Percentiles rank a stretch among this genome's conserved stretches.
Conservation (phyloP, 345 rosid genomes). For the Euphorbia peplus region DNA sequence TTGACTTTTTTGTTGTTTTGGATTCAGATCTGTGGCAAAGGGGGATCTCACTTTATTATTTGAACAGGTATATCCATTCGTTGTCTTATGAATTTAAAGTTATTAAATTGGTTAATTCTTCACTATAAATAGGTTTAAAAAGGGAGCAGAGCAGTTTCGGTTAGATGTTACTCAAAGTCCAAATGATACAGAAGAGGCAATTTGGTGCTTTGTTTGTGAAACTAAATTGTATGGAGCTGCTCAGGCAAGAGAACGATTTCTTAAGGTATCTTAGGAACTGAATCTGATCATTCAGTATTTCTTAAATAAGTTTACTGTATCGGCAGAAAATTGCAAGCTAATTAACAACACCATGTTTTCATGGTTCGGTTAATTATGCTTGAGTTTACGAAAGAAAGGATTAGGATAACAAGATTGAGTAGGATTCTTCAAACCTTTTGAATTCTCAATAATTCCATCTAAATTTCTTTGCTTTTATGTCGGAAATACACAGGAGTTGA, state of each 20-base stretch:
- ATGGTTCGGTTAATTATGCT: no score
- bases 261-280: no score
- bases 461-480: no score
- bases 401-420: no score
- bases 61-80: conserved; percentile 56
- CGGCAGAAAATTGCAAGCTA: no score
- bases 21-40: conserved; percentile 68
- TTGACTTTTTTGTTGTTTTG: conserved; percentile 6
- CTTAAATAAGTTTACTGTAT: no score
- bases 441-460: no score
- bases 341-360: no score
- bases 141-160: conserved; percentile 86
- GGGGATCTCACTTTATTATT: conserved; percentile 61
- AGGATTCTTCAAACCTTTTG: no score
- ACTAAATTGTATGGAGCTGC: conserved; percentile 61
- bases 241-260: conserved; percentile 60
- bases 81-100: background rate
- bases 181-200: conserved; percentile 89
- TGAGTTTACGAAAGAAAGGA: no score
- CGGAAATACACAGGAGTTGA: no score
- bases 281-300: no score
- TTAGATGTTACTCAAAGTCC: conserved; percentile 90
- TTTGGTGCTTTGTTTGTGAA: conserved; percentile 91
- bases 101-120: conserved; percentile 8
- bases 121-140: conserved; percentile 57